phyloP scores from a whole-genome alignment of 2,329 filamentous ascomycete species.

The Colletotrichum tropicicola region DNA sequence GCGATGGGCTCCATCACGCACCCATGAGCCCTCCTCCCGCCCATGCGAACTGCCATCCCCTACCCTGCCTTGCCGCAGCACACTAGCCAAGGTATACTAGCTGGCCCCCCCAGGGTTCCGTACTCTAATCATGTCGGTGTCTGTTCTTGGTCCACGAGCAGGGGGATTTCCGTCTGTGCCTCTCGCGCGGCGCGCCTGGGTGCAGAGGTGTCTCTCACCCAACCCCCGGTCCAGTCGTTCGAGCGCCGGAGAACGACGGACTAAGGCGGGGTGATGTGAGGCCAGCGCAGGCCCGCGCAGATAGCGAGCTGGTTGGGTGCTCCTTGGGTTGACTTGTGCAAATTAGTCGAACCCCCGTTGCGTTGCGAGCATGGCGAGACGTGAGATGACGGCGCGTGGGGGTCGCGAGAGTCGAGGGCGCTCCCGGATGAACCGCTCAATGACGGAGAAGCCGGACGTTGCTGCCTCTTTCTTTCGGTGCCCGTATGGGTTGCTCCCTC shows the following conservation, averaged over 20 bases:
- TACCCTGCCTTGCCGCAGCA: background rate
- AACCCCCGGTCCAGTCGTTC: background rate
- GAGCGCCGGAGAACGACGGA: slow-evolving; percentile 12
- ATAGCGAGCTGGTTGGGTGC: background rate
- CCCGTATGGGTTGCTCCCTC: too few species aligned
- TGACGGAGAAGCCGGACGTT: too few species aligned
- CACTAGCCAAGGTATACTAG: too few species aligned
- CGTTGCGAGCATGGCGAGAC: background rate
- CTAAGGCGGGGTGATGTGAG: background rate
- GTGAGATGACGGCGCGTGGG: slow-evolving; percentile 17
- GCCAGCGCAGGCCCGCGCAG: background rate
- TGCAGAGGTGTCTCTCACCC: too few species aligned
- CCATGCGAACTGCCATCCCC: slow-evolving; percentile 2
- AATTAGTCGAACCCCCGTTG: background rate
- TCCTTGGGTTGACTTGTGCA: background rate
- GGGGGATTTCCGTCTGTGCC: background rate
- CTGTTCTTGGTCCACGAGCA: background rate
- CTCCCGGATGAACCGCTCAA: too few species aligned
- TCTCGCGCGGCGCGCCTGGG: too few species aligned
- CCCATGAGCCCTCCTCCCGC: background rate
- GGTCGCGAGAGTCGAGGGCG: too few species aligned
- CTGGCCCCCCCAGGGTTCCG: background rate
- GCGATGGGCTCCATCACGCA: too few species aligned
- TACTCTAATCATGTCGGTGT: slow-evolving; percentile 13
- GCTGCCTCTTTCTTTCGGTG: too few species aligned